These are phyloP conservation scores for Solanum medicagineum DNA, from an alignment of 257 asterid genomes.

Conservation along the genomic window DNA sequence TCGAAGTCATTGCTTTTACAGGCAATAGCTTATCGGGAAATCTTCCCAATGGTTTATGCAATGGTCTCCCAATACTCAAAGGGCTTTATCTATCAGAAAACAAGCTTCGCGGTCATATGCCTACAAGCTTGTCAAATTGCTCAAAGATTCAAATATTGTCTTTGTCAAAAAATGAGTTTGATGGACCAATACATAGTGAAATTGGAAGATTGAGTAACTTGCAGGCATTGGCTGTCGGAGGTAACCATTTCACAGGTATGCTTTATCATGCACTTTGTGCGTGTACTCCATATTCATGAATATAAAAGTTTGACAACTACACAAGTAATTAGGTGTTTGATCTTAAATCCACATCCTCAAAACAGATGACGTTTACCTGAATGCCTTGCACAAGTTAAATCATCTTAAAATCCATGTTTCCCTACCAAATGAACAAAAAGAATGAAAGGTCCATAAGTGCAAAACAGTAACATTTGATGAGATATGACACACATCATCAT, in stretches of 20 bases:
- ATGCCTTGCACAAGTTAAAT: not conserved
- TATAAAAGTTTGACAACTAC: not conserved
- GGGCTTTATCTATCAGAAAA: rapidly evolving
- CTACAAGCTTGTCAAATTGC: not conserved
- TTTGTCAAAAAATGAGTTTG: not conserved
- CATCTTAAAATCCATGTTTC: not conserved
- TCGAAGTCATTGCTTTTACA: too few relatives aligned
- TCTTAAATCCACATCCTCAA: not conserved
- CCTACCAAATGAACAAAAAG: not conserved
- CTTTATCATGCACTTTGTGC: too few relatives aligned
- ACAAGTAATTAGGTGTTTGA: not conserved
- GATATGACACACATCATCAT: not conserved
- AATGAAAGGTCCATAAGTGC: not conserved
- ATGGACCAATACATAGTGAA: not conserved
- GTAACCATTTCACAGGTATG: not conserved
- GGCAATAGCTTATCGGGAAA: not conserved
- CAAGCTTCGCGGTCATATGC: not conserved
- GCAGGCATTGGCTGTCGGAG: not conserved
- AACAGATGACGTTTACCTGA: not conserved
- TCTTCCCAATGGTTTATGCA: not conserved
- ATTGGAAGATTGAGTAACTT: not conserved
- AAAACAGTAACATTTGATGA: not conserved
- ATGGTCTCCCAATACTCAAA: not conserved
- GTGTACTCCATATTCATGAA: too few relatives aligned
- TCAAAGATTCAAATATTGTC: not conserved